Evolutionary conservation across 495 filamentous ascomycete species (phyloP), one percentile per base, ranked within the genome.

Genomic region (Penicillium alfredii): DNA sequence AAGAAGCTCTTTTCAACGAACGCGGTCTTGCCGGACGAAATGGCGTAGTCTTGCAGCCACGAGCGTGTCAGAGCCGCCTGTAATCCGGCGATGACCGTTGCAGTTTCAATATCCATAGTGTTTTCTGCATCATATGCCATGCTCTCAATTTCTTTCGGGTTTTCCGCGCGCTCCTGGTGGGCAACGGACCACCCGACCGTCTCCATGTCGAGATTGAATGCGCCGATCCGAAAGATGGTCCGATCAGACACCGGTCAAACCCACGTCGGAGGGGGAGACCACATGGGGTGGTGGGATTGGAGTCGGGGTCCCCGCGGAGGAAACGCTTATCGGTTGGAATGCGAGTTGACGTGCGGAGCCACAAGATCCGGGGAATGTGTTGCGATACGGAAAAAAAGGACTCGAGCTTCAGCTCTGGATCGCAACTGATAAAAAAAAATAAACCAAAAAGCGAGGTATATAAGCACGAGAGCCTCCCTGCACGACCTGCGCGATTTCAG

Each of bases 401-500:
- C 14, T 40, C 30, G 21, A 17, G 25, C 14, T 21, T n/a, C 11
- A 24, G 11, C 20, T 39, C 19, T 26, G 14, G 20, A 21, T 10
- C 16, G 19, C 18, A 18, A 33, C 8, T 22, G 7, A 30, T 12
- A n/a, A 8, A 19, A 37, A 6, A 4, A 37, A 27, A 42, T 18
- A 23, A 24, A 32, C 27, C 18, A 26, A 39, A 36, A 15, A n/a
- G 25, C 41, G n/a, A n/a, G n/a, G n/a, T n/a, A n/a, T n/a, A n/a
- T n/a, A n/a, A n/a, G n/a, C n/a, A 45, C 17, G 30, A 39, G 31
- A 39, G 37, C 38, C 40, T 29, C 43, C 45, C 47, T 44, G 37
- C 43, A 54, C 51, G 51, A 42, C 47, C 51, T 40, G 47, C 47
- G 51, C 43, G 37, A 39, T 16, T 51, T 40, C 32, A 38, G 44